A percentile compares a stretch with the other conserved stretches of the same genome.
phyloP scores from a whole-genome alignment of 2,329 filamentous ascomycete genomes.

The Xylariales sp. region DNA sequence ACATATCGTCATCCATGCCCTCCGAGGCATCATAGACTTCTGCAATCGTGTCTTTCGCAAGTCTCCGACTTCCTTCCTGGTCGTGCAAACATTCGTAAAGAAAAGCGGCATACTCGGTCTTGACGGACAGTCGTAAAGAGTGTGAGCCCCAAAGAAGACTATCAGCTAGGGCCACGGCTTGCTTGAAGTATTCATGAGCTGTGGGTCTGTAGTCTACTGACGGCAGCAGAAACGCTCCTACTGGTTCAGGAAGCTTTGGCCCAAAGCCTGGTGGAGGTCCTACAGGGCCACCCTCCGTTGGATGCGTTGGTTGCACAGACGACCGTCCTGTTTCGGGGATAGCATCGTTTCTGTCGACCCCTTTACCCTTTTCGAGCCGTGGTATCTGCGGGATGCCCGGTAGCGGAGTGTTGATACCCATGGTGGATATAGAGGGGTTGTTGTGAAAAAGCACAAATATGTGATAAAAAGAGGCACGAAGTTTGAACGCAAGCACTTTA shows the following conservation, averaged over 20 bases:
- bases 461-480: conserved; percentile 94
- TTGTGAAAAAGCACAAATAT: conserved; percentile 98
- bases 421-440: conserved; percentile 77
- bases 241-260: conserved; percentile 53
- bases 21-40: conserved; percentile 93
- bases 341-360: conserved; percentile 59
- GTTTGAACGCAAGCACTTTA: conserved; percentile 89
- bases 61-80: conserved; percentile 75
- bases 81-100: conserved; percentile 94
- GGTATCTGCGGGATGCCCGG: conserved; percentile 37
- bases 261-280: conserved; percentile 67
- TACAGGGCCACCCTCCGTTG: conserved; percentile 69
- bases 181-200: conserved; percentile 83
- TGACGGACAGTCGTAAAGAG: conserved; percentile 87
- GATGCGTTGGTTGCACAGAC: conserved; percentile 61
- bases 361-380: conserved; percentile 61
- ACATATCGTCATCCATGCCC: conserved; percentile 95
- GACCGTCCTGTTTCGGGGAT: conserved; percentile 55
- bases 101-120: conserved; percentile 92
- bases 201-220: conserved; percentile 82
- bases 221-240: conserved; percentile 82
- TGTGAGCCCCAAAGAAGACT: conserved; percentile 85
- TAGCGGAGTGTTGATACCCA: conserved; percentile 62
- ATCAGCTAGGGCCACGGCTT: conserved; percentile 80
- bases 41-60: conserved; percentile 85